Evolutionary conservation across 2,329 filamentous ascomycete species (phyloP).

Genomic region (Monosporascus sp.): DNA sequence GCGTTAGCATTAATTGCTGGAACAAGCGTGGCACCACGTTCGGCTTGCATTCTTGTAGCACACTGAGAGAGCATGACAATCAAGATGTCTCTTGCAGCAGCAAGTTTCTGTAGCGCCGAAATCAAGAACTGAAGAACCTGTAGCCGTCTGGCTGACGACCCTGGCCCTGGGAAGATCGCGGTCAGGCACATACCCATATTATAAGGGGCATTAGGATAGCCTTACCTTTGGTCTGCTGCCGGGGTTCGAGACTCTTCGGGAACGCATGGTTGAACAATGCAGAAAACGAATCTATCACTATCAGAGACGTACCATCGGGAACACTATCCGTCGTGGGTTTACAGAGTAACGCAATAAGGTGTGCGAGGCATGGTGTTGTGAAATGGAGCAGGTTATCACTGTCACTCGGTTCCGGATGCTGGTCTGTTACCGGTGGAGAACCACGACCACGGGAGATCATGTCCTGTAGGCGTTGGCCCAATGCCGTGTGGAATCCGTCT

Average conservation of each 20-base stretch:
- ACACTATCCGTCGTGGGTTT: slow-evolving; percentile 61
- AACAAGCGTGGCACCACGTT: slow-evolving; percentile 61
- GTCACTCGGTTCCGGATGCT: slow-evolving; percentile 3
- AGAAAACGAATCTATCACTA: slow-evolving; percentile 76
- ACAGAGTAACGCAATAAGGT: slow-evolving; percentile 70
- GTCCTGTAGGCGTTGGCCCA: slow-evolving; percentile 30
- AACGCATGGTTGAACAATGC: slow-evolving; percentile 73
- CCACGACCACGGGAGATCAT: slow-evolving; percentile 14
- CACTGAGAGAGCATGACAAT: slow-evolving; percentile 75
- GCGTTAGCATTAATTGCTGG: slow-evolving; percentile 69
- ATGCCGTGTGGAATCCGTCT: slow-evolving; percentile 42
- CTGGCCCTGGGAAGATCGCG: slow-evolving; percentile 26
- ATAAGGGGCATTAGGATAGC: slow-evolving; percentile 28
- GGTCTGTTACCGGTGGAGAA: slow-evolving; percentile 3
- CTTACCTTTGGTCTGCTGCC: slow-evolving; percentile 31
- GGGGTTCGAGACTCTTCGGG: slow-evolving; percentile 49
- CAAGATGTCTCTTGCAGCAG: slow-evolving; percentile 66
- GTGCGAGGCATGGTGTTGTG: slow-evolving; percentile 55
- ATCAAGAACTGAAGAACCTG: slow-evolving; percentile 59
- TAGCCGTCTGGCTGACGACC: slow-evolving; percentile 37
- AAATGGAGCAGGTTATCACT: slow-evolving; percentile 41
- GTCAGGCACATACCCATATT: neutral
- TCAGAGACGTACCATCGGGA: slow-evolving; percentile 55
- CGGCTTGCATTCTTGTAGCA: slow-evolving; percentile 71
- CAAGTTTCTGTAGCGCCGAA: slow-evolving; percentile 68